Evolutionary conservation across 2,329 filamentous ascomycete species (phyloP).

Genomic region (Plectosphaerella sp.): DNA sequence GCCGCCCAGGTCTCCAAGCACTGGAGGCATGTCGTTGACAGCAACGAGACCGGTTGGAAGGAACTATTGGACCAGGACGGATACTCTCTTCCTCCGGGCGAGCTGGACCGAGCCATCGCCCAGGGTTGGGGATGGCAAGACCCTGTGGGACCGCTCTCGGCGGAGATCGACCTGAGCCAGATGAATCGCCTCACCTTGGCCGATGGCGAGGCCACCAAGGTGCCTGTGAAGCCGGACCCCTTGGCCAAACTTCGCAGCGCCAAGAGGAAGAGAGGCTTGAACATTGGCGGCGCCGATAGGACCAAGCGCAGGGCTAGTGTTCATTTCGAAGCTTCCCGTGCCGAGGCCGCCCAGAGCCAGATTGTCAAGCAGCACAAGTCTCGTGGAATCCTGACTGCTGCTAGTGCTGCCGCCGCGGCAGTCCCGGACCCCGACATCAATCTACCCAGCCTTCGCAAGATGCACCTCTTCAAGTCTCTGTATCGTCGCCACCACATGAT

Average conservation of each 20-base stretch:
- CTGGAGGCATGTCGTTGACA: conserved; percentile 87
- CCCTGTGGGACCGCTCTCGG: conserved; percentile 68
- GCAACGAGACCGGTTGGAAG: conserved; percentile 95
- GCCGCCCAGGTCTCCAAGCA: conserved; percentile 91
- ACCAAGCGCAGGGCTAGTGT: conserved; percentile 49
- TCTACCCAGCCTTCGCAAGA: conserved; percentile 69
- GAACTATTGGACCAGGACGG: conserved; percentile 82
- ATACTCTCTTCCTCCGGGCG: conserved; percentile 71
- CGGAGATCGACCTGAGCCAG: conserved; percentile 74
- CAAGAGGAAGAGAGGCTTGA: conserved; percentile 52
- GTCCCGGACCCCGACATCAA: conserved; percentile 80
- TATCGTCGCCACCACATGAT: conserved; percentile 93
- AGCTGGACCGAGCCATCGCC: conserved; percentile 77
- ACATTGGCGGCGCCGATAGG: conserved; percentile 41
- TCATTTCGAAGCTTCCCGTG: conserved; percentile 36
- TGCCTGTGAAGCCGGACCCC: conserved; percentile 31
- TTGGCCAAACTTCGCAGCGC: conserved; percentile 42
- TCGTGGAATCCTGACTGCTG: conserved; percentile 82
- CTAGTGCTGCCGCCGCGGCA: conserved; percentile 76
- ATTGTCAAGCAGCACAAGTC: conserved; percentile 49
- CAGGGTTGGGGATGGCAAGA: conserved; percentile 99
- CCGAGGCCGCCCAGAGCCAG: conserved; percentile 34
- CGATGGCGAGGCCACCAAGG: conserved; percentile 45
- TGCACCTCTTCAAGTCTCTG: conserved; percentile 94
- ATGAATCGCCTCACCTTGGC: conserved; percentile 46